Evolutionary conservation across 176 grass and related monocot species (phyloP).

Genomic region (Bromus sterilis): DNA sequence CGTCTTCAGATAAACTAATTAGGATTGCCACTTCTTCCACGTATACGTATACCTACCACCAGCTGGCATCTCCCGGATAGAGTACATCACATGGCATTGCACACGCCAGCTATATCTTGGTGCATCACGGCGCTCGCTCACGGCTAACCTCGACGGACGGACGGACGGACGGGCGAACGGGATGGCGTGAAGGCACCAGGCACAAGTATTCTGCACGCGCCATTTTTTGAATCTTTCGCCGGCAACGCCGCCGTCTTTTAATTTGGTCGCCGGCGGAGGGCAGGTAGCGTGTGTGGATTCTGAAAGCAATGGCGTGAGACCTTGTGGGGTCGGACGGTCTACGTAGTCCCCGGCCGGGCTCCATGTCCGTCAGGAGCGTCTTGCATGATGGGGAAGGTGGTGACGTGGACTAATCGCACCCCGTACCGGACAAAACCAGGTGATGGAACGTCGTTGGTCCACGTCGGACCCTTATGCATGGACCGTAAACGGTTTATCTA

Average conservation of each 20-base stretch:
- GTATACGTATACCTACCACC: too few relatives aligned
- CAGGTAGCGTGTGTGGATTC: not conserved
- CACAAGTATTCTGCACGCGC: not conserved
- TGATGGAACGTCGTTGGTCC: slow-evolving; percentile 21
- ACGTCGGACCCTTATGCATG: not conserved
- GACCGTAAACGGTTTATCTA: too few relatives aligned
- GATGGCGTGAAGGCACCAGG: slow-evolving; percentile 33
- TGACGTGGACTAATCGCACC: slow-evolving; percentile 7
- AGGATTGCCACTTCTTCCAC: not conserved
- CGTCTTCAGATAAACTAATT: too few relatives aligned
- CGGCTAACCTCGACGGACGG: slow-evolving; percentile 13
- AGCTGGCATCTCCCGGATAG: not conserved
- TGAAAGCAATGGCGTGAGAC: slow-evolving; percentile 20
- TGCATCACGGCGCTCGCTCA: not conserved
- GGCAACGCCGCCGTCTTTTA: not conserved
- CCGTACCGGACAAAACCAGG: not conserved
- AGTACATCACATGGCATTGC: too few relatives aligned
- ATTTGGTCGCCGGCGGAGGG: not conserved
- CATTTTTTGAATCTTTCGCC: not conserved
- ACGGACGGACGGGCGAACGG: too few relatives aligned
- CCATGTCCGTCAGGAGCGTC: not conserved
- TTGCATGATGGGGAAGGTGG: not conserved
- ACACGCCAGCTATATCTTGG: not conserved
- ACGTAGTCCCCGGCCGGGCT: not conserved
- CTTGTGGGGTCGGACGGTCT: not conserved